Percentiles rank a stretch among this genome's conserved stretches.
Evolutionary conservation across 1,284 basidiomycete genomes (phyloP).

Genomic region (Sanghuangporus weigelae): DNA sequence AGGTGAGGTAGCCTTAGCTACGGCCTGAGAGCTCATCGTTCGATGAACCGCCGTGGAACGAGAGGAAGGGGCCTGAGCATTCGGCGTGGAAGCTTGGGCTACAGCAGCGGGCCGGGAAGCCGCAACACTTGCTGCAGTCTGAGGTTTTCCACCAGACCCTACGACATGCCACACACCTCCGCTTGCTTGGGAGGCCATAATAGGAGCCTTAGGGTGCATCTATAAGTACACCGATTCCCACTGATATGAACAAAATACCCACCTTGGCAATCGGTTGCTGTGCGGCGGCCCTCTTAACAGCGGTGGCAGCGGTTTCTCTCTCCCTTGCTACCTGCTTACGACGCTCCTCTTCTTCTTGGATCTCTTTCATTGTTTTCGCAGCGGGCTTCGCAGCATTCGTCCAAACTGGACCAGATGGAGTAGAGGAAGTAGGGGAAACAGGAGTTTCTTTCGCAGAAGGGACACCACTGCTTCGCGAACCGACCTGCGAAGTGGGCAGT

Average conservation of each 20-base stretch:
- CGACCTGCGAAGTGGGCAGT: slow-evolving; percentile 66
- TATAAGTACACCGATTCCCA: neutral
- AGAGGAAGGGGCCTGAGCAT: slow-evolving; percentile 21
- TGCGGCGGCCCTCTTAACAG: slow-evolving; percentile 67
- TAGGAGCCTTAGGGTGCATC: neutral
- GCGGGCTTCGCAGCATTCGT: slow-evolving; percentile 51
- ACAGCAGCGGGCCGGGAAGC: slow-evolving; percentile 27
- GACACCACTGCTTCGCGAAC: slow-evolving; percentile 39
- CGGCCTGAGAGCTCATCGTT: slow-evolving; percentile 27
- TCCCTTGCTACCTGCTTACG: slow-evolving; percentile 67
- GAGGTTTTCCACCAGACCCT: slow-evolving; percentile 68
- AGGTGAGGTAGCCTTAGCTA: slow-evolving; percentile 31
- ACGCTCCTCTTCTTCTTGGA: slow-evolving; percentile 94
- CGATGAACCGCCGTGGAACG: slow-evolving; percentile 29
- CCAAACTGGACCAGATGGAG: slow-evolving; percentile 51
- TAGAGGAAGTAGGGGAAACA: slow-evolving; percentile 26
- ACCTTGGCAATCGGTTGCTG: slow-evolving; percentile 79
- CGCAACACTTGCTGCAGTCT: slow-evolving; percentile 25
- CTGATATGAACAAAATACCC: slow-evolving; percentile 17
- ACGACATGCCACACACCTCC: slow-evolving; percentile 83
- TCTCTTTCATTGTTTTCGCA: slow-evolving; percentile 94
- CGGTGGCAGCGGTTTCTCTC: slow-evolving; percentile 43
- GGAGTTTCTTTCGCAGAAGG: slow-evolving; percentile 31
- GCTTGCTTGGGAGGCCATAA: slow-evolving; percentile 20
- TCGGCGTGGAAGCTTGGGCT: slow-evolving; percentile 23